Base-by-base conservation (phyloP, 2,329 filamentous ascomycete species). In the Colletotrichum godetiae region DNA sequence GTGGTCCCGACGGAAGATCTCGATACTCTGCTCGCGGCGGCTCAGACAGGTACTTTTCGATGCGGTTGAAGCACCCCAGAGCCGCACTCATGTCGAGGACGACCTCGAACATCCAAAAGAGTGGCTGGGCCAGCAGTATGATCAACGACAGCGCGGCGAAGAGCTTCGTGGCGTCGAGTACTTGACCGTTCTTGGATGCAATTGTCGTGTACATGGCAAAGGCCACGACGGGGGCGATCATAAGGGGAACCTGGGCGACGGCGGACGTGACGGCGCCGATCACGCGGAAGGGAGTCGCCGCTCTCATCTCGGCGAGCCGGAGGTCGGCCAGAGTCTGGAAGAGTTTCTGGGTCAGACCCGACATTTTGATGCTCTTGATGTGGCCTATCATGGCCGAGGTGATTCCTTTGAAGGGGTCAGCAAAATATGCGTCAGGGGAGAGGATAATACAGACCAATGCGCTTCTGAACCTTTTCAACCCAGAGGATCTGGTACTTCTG, bases 281-380 rank as follows among this genome's bases (percentile, higher is more conserved):
- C 1, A 81, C 62, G 3, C 83, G 79, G 49, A 84, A 80, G 13
- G 70, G 76, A 15, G 74, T 74, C 1, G 78, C 78, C 31, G 29
- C 74, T 74, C 72, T 65, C 19, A 80, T 69, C 49, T 80, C 79
- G 11, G 31, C 53, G 4, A 67, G 65, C 10, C 78, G 75, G 24
- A 78, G 42, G 6, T 73, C 68, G 1, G 76, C 65, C 22, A 80
- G 73, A 7, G 74, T 71, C 2, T 63, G 27, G 31, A 76, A 78
- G 81, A 76, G 85, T 12, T 82, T 81, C n/a, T 84, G 78, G 37
- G 83, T 84, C 12, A 89, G 76, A 0, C 87, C 88, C 1, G 85
- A 81, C 75, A 89, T 85, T 76, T 88, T 89, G 68, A 89, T 82
- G 15, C 84, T 84, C 75, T 88, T 89, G 80, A 90, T 88, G 22